Evolutionary conservation across 495 filamentous ascomycete species (phyloP), one percentile per base, ranked within the genome.

Genomic region (Letharia lupina): DNA sequence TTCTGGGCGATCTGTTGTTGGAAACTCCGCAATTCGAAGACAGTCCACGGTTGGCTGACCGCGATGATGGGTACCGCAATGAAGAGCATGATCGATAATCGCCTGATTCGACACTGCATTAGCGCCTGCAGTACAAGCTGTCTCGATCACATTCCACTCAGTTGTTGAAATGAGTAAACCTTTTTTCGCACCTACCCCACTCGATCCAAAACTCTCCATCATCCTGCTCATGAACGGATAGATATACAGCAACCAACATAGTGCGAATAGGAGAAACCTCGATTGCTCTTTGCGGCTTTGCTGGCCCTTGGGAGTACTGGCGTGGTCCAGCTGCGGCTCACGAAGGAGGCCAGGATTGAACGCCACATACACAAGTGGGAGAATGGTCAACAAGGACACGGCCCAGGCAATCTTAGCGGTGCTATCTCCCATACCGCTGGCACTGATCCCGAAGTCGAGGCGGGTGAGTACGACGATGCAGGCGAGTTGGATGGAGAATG

Each of bases 401-500:
- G 73, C 62, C 71, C 73, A 74, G 13, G 73, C 69, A 35, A 75
- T 73, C 58, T 73, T 64, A 23, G 73, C 66, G 16, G 73, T 75
- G 47, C 73, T 67, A 50, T 68, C 74, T 10, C 74, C 75, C 61
- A 74, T 68, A 33, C 70, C 70, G 20, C 54, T 66, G 11, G 72
- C 66, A 50, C 60, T 72, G 56, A 75, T 68, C n/a, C 72, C 74
- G 60, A 75, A 75, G 68, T 77, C 74, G 40, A 70, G 66, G 9
- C 68, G 67, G 3, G 70, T 64, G 13, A 78, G 70, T 11, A 73
- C 70, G 45, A 74, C 65, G 56, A 75, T 70, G 50, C 70, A 74
- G 8, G 77, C 71, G 23, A 78, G 66, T 64, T 78, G 77, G 44
- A 77, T 70, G 15, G 71, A 69, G 35, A 73, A 67, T 23, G 73